A percentile compares a stretch with the other conserved stretches of the same genome.
Conservation (phyloP, 73 alveolate species). For the Blepharisma japonicum region DNA sequence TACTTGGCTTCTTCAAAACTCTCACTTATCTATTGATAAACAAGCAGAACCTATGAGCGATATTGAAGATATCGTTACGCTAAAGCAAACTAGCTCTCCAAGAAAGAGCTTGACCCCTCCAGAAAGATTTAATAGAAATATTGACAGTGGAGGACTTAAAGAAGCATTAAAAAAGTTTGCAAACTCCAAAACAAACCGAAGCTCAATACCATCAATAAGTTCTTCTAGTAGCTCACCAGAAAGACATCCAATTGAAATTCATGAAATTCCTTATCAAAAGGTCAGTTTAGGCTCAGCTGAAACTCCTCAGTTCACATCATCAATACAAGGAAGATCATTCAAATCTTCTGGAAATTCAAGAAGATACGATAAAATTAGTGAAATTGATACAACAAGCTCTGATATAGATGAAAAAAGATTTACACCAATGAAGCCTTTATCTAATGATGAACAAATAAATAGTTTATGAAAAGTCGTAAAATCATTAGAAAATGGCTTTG, state of each 20-base stretch:
- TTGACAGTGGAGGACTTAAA: too few relatives aligned
- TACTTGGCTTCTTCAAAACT: neutral
- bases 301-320: slow-evolving; percentile 20
- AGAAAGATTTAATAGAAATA: too few relatives aligned
- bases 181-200: too few relatives aligned
- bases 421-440: neutral
- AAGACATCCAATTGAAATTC: too few relatives aligned
- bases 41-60: neutral
- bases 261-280: too few relatives aligned
- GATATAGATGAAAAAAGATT: neutral
- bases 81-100: neutral
- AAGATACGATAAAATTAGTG: neutral
- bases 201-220: neutral
- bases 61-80: slow-evolving; percentile 2
- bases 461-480: neutral
- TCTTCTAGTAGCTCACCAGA: slow-evolving; percentile 6
- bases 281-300: slow-evolving; percentile 2
- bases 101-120: too few relatives aligned
- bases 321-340: neutral
- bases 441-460: neutral
- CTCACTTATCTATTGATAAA: neutral
- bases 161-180: too few relatives aligned
- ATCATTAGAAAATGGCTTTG: slow-evolving; percentile 1
- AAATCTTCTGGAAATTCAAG: neutral
- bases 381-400: neutral